A percentile compares a stretch with the other conserved stretches of the same genome.
phyloP scores from a whole-genome alignment of 2,329 filamentous ascomycete genomes.

The Fusarium clavum region DNA sequence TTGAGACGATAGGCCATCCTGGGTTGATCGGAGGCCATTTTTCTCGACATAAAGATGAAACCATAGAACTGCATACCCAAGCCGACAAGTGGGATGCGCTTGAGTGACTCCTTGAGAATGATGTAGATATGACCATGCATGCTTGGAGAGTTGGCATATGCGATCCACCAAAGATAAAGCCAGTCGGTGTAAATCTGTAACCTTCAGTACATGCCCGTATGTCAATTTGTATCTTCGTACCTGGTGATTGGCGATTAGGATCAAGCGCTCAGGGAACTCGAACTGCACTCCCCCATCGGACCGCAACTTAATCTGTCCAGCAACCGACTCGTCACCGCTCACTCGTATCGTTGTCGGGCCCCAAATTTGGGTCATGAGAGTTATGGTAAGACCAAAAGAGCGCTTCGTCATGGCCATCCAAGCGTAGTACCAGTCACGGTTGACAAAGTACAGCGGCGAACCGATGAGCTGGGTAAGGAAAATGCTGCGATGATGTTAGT shows the following conservation, averaged over 20 bases:
- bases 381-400: slow-evolving; percentile 81
- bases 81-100: slow-evolving; percentile 82
- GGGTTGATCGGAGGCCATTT: slow-evolving; percentile 83
- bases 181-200: slow-evolving; percentile 84
- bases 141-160: slow-evolving; percentile 78
- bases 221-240: slow-evolving; percentile 52
- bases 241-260: slow-evolving; percentile 90
- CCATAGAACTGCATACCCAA: slow-evolving; percentile 87
- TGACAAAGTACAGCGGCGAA: slow-evolving; percentile 78
- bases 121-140: slow-evolving; percentile 92
- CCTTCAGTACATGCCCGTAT: not conserved
- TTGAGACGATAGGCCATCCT: slow-evolving; percentile 79
- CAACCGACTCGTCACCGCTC: slow-evolving; percentile 84
- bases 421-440: slow-evolving; percentile 82
- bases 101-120: slow-evolving; percentile 88
- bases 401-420: slow-evolving; percentile 91
- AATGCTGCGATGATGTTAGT: slow-evolving; percentile 59
- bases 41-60: slow-evolving; percentile 92
- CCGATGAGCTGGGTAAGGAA: slow-evolving; percentile 81
- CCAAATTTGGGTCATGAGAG: slow-evolving; percentile 87
- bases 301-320: slow-evolving; percentile 77
- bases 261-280: slow-evolving; percentile 81
- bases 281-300: slow-evolving; percentile 80
- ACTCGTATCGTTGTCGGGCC: slow-evolving; percentile 85
- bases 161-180: slow-evolving; percentile 94